Conservation (phyloP, 495 filamentous ascomycete species). For the Lasiosphaeria miniovina region DNA sequence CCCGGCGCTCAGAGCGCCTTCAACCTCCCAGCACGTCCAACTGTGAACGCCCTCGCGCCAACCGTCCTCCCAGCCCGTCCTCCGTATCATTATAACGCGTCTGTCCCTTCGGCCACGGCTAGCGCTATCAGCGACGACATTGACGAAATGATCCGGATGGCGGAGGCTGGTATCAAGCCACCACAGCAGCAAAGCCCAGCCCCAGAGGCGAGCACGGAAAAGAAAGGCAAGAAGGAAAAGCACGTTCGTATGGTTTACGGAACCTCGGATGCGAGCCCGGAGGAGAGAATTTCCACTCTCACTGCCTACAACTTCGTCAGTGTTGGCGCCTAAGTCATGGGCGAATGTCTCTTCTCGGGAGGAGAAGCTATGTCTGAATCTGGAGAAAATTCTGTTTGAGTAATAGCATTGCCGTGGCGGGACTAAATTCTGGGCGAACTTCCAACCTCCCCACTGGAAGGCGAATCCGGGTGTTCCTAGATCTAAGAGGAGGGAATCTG, state of each 20-base stretch:
- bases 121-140: conserved; percentile 46
- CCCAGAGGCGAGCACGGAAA: conserved; percentile 48
- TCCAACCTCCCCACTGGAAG: too few relatives aligned
- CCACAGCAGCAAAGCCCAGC: conserved; percentile 34
- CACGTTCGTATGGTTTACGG: conserved; percentile 70
- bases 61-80: conserved; percentile 16
- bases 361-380: too few relatives aligned
- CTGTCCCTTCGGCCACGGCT: conserved; percentile 15
- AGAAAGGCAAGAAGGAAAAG: conserved; percentile 71
- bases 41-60: conserved; percentile 21
- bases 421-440: too few relatives aligned
- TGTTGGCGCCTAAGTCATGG: neutral
- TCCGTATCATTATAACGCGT: conserved; percentile 20
- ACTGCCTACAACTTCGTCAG: conserved; percentile 63
- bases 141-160: conserved; percentile 57
- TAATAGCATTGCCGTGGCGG: too few relatives aligned
- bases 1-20: conserved; percentile 25
- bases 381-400: neutral
- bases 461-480: too few relatives aligned
- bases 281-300: conserved; percentile 81
- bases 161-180: conserved; percentile 54
- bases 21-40: conserved; percentile 41
- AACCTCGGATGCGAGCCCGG: conserved; percentile 74
- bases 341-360: too few relatives aligned
- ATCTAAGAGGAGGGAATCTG: too few relatives aligned